Conservation (phyloP, 2,329 filamentous ascomycete species). For the Moelleriella libera region DNA sequence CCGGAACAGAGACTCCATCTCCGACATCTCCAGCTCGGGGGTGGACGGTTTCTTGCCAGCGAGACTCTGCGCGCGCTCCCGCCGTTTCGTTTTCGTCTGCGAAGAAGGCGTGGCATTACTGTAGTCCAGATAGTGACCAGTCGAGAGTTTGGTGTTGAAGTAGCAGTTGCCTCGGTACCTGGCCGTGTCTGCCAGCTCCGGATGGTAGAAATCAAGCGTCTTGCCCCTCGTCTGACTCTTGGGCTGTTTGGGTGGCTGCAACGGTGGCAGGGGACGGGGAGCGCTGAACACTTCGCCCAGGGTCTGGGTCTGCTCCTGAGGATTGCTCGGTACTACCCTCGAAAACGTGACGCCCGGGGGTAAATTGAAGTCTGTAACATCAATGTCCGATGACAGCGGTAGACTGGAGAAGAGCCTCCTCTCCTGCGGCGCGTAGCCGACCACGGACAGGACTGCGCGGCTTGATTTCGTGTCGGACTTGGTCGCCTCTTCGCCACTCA, state of each 20-base stretch:
- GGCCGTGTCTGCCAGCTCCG: slow-evolving; percentile 40
- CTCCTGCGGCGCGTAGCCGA: slow-evolving; percentile 58
- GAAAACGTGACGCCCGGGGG: slow-evolving; percentile 55
- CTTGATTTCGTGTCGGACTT: slow-evolving; percentile 24
- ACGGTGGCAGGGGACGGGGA: slow-evolving; percentile 45
- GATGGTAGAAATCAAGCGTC: slow-evolving; percentile 36
- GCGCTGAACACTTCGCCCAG: slow-evolving; percentile 64
- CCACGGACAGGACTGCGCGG: slow-evolving; percentile 57
- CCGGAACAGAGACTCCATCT: slow-evolving; percentile 62
- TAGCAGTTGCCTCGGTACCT: slow-evolving; percentile 44
- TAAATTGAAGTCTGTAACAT: slow-evolving; percentile 33
- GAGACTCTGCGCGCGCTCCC: slow-evolving; percentile 57
- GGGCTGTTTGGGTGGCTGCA: slow-evolving; percentile 58
- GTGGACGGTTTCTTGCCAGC: slow-evolving; percentile 43
- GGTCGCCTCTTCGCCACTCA: slow-evolving; percentile 24
- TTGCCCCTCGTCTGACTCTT: slow-evolving; percentile 55
- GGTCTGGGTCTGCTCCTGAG: slow-evolving; percentile 40
- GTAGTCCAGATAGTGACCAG: slow-evolving; percentile 59
- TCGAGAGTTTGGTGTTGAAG: slow-evolving; percentile 48
- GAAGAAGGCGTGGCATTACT: slow-evolving; percentile 45
- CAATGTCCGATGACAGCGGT: slow-evolving; percentile 21
- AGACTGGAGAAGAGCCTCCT: slow-evolving; percentile 81
- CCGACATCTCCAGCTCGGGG: slow-evolving; percentile 43
- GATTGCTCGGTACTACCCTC: slow-evolving; percentile 17
- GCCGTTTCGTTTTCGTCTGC: slow-evolving; percentile 46